phyloP scores from a whole-genome alignment of 140 eudicot species.

The Erigeron philadelphicus region DNA sequence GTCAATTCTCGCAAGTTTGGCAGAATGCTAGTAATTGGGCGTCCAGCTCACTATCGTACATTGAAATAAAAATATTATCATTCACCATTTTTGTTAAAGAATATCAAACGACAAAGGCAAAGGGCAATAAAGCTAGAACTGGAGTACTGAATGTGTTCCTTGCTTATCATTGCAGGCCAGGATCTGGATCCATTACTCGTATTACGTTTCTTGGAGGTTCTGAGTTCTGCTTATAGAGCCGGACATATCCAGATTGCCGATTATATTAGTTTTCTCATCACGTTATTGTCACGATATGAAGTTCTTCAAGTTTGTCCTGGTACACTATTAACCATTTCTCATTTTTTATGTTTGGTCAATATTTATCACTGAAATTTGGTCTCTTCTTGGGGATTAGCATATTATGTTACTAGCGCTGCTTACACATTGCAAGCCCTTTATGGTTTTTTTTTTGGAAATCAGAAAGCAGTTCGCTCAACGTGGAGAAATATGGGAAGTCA shows the following conservation, averaged over 20 bases:
- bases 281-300: conserved; percentile 55
- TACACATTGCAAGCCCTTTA: not conserved
- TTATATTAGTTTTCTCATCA: conserved; percentile 72
- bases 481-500: conserved; percentile 35
- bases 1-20: too few relatives aligned
- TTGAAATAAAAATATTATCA: not conserved
- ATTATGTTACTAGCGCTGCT: conserved; percentile 27
- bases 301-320: conserved; percentile 50
- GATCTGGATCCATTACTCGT: conserved; percentile 55
- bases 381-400: not conserved
- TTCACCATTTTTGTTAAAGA: not conserved
- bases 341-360: not conserved
- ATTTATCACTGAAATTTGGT: not conserved
- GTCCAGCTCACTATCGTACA: too few relatives aligned
- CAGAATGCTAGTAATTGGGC: too few relatives aligned
- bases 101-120: not conserved
- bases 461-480: conserved; percentile 31
- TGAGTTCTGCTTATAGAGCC: conserved; percentile 60
- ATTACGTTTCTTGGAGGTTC: conserved; percentile 65
- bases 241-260: conserved; percentile 68
- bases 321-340: conserved; percentile 2
- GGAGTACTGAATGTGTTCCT: not conserved
- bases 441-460: conserved; percentile 16
- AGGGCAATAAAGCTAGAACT: not conserved
- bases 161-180: conserved; percentile 42